Percentiles rank a stretch among this genome's conserved stretches.
These are phyloP conservation scores for Corynespora cassiicola DNA, from an alignment of 2,329 filamentous ascomycete genomes.

Conservation along the genomic window DNA sequence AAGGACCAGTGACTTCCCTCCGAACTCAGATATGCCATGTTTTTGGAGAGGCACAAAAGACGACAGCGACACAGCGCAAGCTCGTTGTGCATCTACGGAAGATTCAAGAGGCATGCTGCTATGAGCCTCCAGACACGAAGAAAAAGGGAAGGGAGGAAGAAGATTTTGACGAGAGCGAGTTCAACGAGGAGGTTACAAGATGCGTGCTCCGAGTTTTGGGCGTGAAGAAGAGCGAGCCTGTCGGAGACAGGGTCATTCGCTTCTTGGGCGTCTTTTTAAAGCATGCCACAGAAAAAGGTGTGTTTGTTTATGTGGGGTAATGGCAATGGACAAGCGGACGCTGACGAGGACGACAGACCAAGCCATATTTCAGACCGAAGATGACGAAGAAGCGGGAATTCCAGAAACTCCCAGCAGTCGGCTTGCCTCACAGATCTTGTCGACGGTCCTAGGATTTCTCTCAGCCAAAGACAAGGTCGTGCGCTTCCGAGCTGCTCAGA, in stretches of 20 bases:
- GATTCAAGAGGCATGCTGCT: slow-evolving; percentile 82
- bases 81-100: slow-evolving; percentile 86
- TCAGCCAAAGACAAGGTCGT: slow-evolving; percentile 91
- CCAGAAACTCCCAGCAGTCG: slow-evolving; percentile 86
- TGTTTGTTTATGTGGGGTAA: not conserved
- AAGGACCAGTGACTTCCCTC: slow-evolving; percentile 73
- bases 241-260: slow-evolving; percentile 82
- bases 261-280: slow-evolving; percentile 89
- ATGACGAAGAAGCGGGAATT: slow-evolving; percentile 72
- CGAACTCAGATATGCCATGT: slow-evolving; percentile 72
- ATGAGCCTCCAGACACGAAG: slow-evolving; percentile 59
- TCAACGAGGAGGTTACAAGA: slow-evolving; percentile 84
- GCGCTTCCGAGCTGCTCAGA: slow-evolving; percentile 86
- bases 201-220: slow-evolving; percentile 83
- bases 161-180: slow-evolving; percentile 83
- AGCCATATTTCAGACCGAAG: slow-evolving; percentile 41
- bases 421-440: slow-evolving; percentile 76
- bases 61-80: slow-evolving; percentile 88
- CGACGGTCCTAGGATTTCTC: slow-evolving; percentile 76
- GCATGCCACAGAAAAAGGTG: slow-evolving; percentile 67
- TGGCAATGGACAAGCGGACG: slow-evolving; percentile 12
- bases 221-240: slow-evolving; percentile 89
- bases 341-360: slow-evolving; percentile 34
- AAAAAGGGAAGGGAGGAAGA: slow-evolving; percentile 59
- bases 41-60: slow-evolving; percentile 75